phyloP scores from a whole-genome alignment of 257 asterid genomes.

The Craterostigma plantagineum region DNA sequence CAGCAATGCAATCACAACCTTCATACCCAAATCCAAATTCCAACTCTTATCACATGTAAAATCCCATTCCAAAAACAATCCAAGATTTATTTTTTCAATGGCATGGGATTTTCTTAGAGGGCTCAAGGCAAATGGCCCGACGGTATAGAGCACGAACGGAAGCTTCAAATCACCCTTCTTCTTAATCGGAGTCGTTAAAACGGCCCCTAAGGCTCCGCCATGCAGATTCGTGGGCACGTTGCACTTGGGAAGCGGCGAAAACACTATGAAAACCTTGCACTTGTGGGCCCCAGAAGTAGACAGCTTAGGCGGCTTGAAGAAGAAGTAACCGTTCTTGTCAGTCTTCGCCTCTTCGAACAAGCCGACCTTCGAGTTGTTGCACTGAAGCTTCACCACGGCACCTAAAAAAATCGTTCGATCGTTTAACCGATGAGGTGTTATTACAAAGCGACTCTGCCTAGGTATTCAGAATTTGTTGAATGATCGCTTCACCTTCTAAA shows the following conservation, averaged over 20 bases:
- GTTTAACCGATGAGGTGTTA: too few relatives aligned
- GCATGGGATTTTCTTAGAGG: constrained; percentile 30
- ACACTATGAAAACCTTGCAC: constrained; percentile 35
- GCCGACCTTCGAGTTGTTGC: too few relatives aligned
- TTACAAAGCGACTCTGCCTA: too few relatives aligned
- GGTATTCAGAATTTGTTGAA: too few relatives aligned
- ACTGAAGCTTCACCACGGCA: neutral
- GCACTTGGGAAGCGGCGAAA: constrained; percentile 30
- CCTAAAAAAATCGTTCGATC: too few relatives aligned
- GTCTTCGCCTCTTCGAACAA: too few relatives aligned
- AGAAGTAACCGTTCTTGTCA: too few relatives aligned
- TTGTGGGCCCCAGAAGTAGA: constrained; percentile 26
- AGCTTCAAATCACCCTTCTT: neutral
- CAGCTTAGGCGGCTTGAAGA: constrained; percentile 5
- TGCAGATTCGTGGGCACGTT: constrained; percentile 33
- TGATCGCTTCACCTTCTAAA: too few relatives aligned
- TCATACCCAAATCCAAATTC: neutral
- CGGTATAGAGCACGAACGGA: constrained; percentile 26
- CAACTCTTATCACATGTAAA: neutral
- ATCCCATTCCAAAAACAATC: neutral
- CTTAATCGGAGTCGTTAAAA: constrained; percentile 8
- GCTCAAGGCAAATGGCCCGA: constrained; percentile 65
- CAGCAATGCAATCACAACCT: too few relatives aligned
- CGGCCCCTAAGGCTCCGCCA: constrained; percentile 38
- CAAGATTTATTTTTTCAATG: constrained; percentile 7